A percentile compares a stretch with the other conserved stretches of the same genome.
Conservation (phyloP, 495 filamentous ascomycete genomes). For the Chaetomium cochliodes region DNA sequence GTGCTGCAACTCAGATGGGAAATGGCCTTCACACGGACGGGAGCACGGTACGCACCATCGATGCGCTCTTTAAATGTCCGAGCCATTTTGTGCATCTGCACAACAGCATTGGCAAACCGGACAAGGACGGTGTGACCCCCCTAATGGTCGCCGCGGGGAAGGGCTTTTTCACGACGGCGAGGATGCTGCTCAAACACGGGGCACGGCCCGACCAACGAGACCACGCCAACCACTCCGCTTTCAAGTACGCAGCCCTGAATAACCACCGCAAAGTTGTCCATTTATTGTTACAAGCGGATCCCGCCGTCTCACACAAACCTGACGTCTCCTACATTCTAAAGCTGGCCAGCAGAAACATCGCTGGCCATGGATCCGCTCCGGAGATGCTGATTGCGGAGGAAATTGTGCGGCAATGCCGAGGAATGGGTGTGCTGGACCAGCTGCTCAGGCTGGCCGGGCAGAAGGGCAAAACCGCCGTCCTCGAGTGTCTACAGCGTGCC, state of each 20-base stretch:
- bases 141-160: conserved; percentile 27
- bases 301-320: conserved; percentile 4
- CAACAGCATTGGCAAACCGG: conserved; percentile 1
- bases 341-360: conserved; percentile 23
- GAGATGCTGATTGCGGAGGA: conserved; percentile 20
- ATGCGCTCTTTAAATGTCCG: conserved; percentile 18
- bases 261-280: conserved; percentile 14
- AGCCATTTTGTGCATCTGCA: neutral
- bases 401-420: conserved; percentile 20
- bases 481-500: conserved; percentile 10
- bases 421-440: conserved; percentile 15
- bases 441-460: conserved; percentile 17
- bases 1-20: neutral
- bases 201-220: conserved; percentile 20
- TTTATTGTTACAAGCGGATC: conserved; percentile 24
- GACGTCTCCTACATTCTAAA: conserved; percentile 22
- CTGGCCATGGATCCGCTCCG: neutral
- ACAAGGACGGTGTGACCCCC: conserved; percentile 26
- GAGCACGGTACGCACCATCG: conserved; percentile 12
- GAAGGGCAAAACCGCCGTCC: conserved; percentile 1
- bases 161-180: conserved; percentile 16
- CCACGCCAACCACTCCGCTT: conserved; percentile 21
- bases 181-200: conserved; percentile 15
- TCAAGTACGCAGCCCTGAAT: conserved; percentile 24
- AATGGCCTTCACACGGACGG: conserved; percentile 15